Base-by-base conservation (phyloP, 1,284 basidiomycete species). In the Leucoagaricus sp. region DNA sequence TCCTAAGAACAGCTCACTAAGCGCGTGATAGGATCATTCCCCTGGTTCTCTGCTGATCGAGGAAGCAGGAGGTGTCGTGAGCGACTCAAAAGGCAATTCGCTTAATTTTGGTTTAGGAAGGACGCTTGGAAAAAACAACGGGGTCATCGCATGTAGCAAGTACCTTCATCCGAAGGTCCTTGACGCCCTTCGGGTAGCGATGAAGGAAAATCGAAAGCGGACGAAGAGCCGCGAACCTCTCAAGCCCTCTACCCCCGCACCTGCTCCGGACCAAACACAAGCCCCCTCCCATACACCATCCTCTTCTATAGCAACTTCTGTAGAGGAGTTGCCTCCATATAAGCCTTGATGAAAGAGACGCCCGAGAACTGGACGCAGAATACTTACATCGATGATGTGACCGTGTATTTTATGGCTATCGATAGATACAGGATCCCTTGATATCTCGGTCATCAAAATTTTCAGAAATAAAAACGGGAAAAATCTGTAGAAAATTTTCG, bases 51-150 rank as follows among this genome's bases (percentile, higher is more conserved):
- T 99, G 7, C 80, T 99, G 8, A 85, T 98, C 5, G 84, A 87
- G 59, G 96, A 98, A 74, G 91, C 94, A 0, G 96, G 96, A 2
- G 96, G 96, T 0, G 65, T 88, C 13, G 86, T 98, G 29, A 89
- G 87, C 0, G 93, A 98, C 71, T 91, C 92, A 55, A 78, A 87
- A 47, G 96, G 95, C 3, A 67, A 84, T 58, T 78, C 82, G 0
- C 84, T 99, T 31, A 82, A 97, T 70, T 98, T 99, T 72, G 89
- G 91, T 0, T 77, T 90, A 1, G 96, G 96, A 12, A 77, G 94
- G 57, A 95, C 93, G 1, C 75, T 99, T 23, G 89, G 87, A 7
- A 85, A 85, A 62, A 98, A 98, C 72, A 87, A 84, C 66, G 96
- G 96, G 0, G 84, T 99, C 17, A 82, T 99, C 12, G 96, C 92